Evolutionary conservation across 768 basidiomycete species (phyloP), one percentile per base, ranked within the genome.

Genomic region (Suillus ampliporus): DNA sequence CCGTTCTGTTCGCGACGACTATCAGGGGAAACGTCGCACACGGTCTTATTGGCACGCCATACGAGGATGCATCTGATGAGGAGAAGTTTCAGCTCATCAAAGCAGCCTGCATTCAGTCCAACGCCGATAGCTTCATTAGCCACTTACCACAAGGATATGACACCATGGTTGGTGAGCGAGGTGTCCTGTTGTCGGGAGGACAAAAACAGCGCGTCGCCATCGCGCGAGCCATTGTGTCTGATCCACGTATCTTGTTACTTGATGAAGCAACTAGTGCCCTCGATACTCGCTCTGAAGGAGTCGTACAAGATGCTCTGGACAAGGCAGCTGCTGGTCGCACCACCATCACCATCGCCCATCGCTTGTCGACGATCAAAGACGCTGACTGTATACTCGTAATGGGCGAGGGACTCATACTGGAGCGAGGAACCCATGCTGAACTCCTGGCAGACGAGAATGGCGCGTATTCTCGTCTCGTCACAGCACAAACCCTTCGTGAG

Each of bases 191-290:
- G 1, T 79, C 77, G 17, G 83, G 83, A 21, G 83, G 83, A 6
- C 83, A 84, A 72, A 84, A 84, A 70, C 76, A 84, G 68, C 80
- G 83, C 56, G 77, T 84, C n/a, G 83, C 83, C 38, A 84, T 84
- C 62, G 83, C 83, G n/a, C 75, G 80, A 41, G 80, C 80, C 8
- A 80, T 82, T 58, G 82, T 83, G 34, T 83, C 82, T 7, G 80
- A 83, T 67, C 83, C 83, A 1, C 69, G 73, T 21, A 81, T 85
- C 41, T 69, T 85, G 3, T 72, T 85, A 6, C 77, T 84, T 51
- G 83, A 84, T 61, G 83, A 84, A 64, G 81, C 79, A 2, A 84
- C 83, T 1, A 77, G 76, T 21, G 84, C 83, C 14, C 72, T 84
- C 5, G 84, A 85, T 66, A 82, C 83, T 1, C 78, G 80, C 60